Base-by-base conservation (phyloP, 345 rosid species). In the Gossypium stocksii region DNA sequence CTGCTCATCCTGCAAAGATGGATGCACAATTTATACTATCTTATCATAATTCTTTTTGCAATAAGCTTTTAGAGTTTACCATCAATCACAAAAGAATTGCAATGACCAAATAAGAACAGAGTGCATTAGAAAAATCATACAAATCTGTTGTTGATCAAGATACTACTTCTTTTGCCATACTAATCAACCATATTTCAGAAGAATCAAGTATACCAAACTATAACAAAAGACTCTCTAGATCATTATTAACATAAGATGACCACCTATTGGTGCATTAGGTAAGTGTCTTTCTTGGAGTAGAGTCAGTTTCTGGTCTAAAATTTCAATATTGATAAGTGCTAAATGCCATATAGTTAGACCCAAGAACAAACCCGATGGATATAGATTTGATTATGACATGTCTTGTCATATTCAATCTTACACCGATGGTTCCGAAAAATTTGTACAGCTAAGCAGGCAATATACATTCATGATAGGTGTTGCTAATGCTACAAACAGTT, bases 1-100 rank as follows among this genome's bases (percentile, higher is more conserved):
- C 19, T 14, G 56, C 53, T 75, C 77, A 75, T 75, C 63, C 56
- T 54, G 72, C 19, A 65, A 10, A 23, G 44, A 59, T 27, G 17
- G 54, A 58, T 15, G 15, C 44, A 73, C 9, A 27, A 16, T 11
- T 29, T 15, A 23, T 13, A n/a, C 46, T 29, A 17, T 73, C 34
- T 34, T n/a, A 45, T n/a, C 29, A 49, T 51, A 27, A 69, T 63
- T 62, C 70, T 45, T 61, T 66, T 48, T 46, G 57, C 19, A 1
- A 29, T 9, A 61, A 19, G 52, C 65, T 15, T 43, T 19, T 46
- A 3, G 38, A 68, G 20, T 25, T 69, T 27, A 51, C 59, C 44
- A 49, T 23, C 45, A 69, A 51, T 17, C 45, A 16, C 16, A 17
- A 51, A 49, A 51, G 45, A 51, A 69, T 16, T 27, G 52, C 45